A percentile compares a stretch with the other conserved stretches of the same genome.
phyloP scores from a whole-genome alignment of 805 yeast genomes.

The Metschnikowia cubensis region DNA sequence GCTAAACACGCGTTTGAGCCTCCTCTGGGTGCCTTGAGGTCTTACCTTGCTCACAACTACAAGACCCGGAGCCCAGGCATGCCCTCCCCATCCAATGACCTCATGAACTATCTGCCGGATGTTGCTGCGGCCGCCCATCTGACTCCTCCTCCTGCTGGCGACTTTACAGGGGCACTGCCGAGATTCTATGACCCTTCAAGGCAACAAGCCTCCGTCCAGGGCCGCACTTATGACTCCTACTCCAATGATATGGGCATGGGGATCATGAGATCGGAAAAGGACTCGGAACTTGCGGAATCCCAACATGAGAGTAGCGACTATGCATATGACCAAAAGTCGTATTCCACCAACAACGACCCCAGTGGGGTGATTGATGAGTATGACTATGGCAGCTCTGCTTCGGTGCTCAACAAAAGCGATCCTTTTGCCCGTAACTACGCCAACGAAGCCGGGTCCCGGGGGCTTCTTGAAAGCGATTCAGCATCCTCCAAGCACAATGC shows the following conservation, averaged over 20 bases:
- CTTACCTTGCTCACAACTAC: background rate
- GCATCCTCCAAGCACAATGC: background rate
- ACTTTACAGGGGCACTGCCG: background rate
- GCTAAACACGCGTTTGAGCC: background rate
- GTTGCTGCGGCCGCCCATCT: background rate
- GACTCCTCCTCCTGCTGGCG: background rate
- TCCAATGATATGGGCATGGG: background rate
- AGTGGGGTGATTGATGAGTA: background rate
- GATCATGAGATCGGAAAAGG: background rate
- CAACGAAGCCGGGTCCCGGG: background rate
- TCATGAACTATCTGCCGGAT: background rate
- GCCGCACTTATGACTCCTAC: background rate
- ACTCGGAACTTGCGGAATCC: background rate
- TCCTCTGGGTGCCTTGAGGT: background rate
- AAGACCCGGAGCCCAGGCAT: background rate
- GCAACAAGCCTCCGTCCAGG: background rate
- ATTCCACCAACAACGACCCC: background rate
- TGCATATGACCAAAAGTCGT: background rate
- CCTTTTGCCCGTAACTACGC: background rate
- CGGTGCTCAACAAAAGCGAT: background rate
- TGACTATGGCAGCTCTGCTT: conserved; percentile 1
- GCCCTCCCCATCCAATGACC: background rate
- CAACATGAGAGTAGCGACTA: background rate
- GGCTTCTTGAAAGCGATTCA: background rate
- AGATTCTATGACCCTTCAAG: background rate